Percentiles rank a stretch among this genome's conserved stretches.
Conservation (phyloP, 768 basidiomycete genomes). For the Kwoniella dendrophila region DNA sequence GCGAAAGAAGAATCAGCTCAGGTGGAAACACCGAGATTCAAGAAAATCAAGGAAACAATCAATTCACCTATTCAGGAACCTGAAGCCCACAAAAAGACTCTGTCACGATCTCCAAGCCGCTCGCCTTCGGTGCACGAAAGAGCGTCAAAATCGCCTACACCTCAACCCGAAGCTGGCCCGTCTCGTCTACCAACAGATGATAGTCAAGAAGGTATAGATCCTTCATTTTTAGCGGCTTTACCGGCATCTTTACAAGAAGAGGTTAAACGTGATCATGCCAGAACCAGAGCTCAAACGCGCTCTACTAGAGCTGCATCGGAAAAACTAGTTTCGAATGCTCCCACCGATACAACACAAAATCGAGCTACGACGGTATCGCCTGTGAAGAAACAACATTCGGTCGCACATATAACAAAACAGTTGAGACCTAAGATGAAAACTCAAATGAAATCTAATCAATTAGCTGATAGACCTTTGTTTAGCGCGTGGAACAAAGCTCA, state of each 20-base stretch:
- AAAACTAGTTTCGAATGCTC: constrained; percentile 3
- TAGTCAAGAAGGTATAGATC: constrained; percentile 49
- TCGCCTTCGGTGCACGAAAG: background rate
- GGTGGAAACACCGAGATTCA: background rate
- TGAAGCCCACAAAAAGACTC: background rate
- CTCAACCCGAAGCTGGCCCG: constrained; percentile 28
- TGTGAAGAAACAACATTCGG: constrained; percentile 29
- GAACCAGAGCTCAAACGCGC: background rate
- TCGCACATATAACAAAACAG: constrained; percentile 45
- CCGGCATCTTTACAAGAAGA: constrained; percentile 43
- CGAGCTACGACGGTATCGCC: constrained; percentile 28
- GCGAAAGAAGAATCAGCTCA: background rate
- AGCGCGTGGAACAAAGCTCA: constrained; percentile 37
- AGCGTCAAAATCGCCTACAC: background rate
- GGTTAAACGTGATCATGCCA: constrained; percentile 34
- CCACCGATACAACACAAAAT: background rate
- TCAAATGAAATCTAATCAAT: constrained; percentile 33
- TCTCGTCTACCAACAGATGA: constrained; percentile 4
- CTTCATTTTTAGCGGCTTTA: constrained; percentile 46
- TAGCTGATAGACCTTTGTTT: constrained; percentile 43
- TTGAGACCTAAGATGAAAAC: constrained; percentile 46
- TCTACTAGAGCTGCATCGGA: constrained; percentile 16
- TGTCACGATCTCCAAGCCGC: background rate
- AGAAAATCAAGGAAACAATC: background rate
- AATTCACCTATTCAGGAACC: background rate